Base-by-base conservation (phyloP, 73 alveolate species). In the Uronychia binucleata region DNA sequence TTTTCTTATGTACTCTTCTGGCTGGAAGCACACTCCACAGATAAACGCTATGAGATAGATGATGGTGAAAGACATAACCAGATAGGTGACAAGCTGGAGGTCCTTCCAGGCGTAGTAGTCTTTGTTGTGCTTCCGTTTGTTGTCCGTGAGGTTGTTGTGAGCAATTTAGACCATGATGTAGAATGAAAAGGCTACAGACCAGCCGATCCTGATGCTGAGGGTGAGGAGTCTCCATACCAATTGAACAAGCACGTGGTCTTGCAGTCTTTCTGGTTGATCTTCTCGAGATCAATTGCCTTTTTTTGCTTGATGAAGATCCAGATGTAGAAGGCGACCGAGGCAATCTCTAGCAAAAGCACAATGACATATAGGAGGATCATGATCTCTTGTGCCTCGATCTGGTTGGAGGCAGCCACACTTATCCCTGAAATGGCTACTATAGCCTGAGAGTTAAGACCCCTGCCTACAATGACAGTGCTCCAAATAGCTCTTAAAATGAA, bases 1-100 rank as follows among this genome's bases (percentile, higher is more conserved):
- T 19, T 46, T 46, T 46, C 67, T 46, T 11, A 46, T 46, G 19
- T 46, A 46, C 19, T 46, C 67, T 46, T 46, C 67, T 13, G 78
- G 78, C 30, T 67, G 78, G 32, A 26, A 28, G 78, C 78, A 67
- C 5, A 67, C 78, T 26, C 78, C 78, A 28, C 78, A 67, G 5
- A 67, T 67, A 26, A 67, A 67, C 14, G 78, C 78, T 25, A 67
- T 67, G 8, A 67, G 29, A 28, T 67, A 67, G 29, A 67, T 26
- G 32, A 28, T 67, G 5, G 78, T 26, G 32, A 67, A 67, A 26
- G 78, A 26, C 32, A 67, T 1, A 1, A 67, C 32, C 34, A 67
- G 26, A 67, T 67, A 67, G 26, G 78, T 67, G 26, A 67, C 78
- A 67, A 67, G 29, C 78, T 67, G 13, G 29, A 67, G 8, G 13